These are phyloP conservation scores for Podospora appendiculata DNA, from an alignment of 495 filamentous ascomycete species.

Conservation along the genomic window DNA sequence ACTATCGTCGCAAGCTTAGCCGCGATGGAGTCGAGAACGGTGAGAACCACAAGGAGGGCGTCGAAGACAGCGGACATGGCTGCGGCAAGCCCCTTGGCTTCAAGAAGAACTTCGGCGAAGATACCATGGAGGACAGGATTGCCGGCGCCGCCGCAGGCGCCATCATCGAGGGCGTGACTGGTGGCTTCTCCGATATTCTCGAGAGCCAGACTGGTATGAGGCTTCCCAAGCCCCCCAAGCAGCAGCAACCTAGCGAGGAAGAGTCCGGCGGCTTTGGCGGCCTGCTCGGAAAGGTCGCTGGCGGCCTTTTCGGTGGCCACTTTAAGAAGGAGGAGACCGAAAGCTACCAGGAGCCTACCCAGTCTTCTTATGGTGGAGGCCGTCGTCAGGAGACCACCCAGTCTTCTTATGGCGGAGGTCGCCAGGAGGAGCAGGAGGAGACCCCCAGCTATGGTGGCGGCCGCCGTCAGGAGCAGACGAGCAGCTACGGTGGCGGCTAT, in stretches of 20 bases:
- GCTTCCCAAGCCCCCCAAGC: slow-evolving; percentile 14
- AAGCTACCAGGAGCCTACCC: slow-evolving; percentile 29
- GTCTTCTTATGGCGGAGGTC: no score
- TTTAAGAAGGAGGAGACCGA: slow-evolving; percentile 34
- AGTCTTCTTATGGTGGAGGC: slow-evolving; percentile 35
- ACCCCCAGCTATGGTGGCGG: slow-evolving; percentile 6
- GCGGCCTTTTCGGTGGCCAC: slow-evolving; percentile 38
- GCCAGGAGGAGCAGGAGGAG: slow-evolving; percentile 25
- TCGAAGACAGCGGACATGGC: slow-evolving; percentile 78
- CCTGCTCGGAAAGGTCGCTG: slow-evolving; percentile 33
- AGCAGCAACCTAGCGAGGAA: not conserved
- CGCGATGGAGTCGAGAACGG: slow-evolving; percentile 67
- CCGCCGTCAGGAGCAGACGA: slow-evolving; percentile 16
- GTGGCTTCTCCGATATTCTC: slow-evolving; percentile 29
- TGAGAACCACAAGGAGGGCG: slow-evolving; percentile 75
- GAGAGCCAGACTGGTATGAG: slow-evolving; percentile 22
- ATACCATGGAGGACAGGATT: slow-evolving; percentile 38
- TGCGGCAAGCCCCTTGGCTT: slow-evolving; percentile 54
- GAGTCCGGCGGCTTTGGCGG: slow-evolving; percentile 32
- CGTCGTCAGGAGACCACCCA: slow-evolving; percentile 32
- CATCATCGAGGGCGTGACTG: slow-evolving; percentile 38
- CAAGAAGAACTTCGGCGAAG: slow-evolving; percentile 33
- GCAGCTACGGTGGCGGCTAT: slow-evolving; percentile 2
- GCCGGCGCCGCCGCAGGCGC: slow-evolving; percentile 35
- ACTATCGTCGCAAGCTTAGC: slow-evolving; percentile 63